Base-by-base conservation (phyloP, 73 alveolate genomes). In the Paramecium sexaurelia region DNA sequence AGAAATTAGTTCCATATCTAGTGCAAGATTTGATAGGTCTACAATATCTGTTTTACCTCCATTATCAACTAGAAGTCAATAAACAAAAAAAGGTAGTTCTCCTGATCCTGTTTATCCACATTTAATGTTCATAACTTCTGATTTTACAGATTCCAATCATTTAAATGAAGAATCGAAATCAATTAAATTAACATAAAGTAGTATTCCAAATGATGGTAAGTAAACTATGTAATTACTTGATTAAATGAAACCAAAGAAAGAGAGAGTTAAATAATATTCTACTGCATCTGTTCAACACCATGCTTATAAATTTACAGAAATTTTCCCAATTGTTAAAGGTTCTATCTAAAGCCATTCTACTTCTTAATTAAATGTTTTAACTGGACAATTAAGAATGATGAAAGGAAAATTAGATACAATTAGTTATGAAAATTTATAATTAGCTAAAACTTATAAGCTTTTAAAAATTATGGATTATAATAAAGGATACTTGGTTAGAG, bases 71-170 rank as follows among this genome's bases (percentile, higher is more conserved):
- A 55, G 71, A 22, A 55, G 17, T 55, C 7, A 8, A 55, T 39
- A 39, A 39, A 1, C 10, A 39, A 55, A 55, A 0, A 5, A 55
- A 15, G 6, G 29, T 19, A 17, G 9, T 19, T 55, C 71, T 55
- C 71, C 71, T 8, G 26, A 17, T 3, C 71, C 26, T 3, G 13
- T 8, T 19, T 22, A 19, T 55, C 33, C 71, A 10, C 71, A 55
- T 55, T 22, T 55, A 4, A 51, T 86, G 75, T 86, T 51, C 55
- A 86, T 86, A 0, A 86, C 93, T 26, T 71, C 56, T 24, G 93
- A 86, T 19, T 86, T 51, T 66, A 36, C 73, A 3, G 85, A 86
- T 36, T 15, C 40, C 41, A 26, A 86, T 57, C 40, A 41, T 8
- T 35, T 86, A 19, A 86, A 66, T 61, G 40, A 75, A 56, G 93